phyloP scores from a whole-genome alignment of 352 stramenopile genomes.

The Phytophthora foliorum region DNA sequence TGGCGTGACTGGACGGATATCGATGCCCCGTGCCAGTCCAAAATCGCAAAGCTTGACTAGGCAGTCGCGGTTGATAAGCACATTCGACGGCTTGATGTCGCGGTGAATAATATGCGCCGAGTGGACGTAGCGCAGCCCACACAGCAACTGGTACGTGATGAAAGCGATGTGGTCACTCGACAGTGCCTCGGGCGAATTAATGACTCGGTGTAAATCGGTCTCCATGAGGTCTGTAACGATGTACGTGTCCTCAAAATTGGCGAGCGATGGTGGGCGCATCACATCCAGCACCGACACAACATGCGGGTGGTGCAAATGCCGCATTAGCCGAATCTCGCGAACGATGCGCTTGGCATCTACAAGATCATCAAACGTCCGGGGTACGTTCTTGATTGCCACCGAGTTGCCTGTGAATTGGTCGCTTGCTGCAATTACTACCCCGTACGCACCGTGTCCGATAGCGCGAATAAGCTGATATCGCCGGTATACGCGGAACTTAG shows the following conservation, averaged over 20 bases:
- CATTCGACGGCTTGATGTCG: constrained; percentile 98
- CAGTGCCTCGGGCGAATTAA: constrained; percentile 77
- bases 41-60: constrained; percentile 93
- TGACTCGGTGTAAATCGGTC: constrained; percentile 83
- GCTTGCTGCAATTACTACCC: constrained; percentile 82
- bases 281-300: constrained; percentile 80
- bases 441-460: constrained; percentile 84
- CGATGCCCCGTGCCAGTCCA: constrained; percentile 84
- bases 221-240: constrained; percentile 90
- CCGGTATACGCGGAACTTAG: constrained; percentile 87
- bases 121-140: constrained; percentile 85
- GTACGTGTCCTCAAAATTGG: constrained; percentile 86
- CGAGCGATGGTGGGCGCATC: constrained; percentile 78
- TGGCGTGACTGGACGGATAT: constrained; percentile 41
- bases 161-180: constrained; percentile 85
- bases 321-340: constrained; percentile 87
- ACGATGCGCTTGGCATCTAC: constrained; percentile 89
- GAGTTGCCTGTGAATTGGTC: constrained; percentile 87
- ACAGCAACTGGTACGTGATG: constrained; percentile 88
- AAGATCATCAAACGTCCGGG: constrained; percentile 86
- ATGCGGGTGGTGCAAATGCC: constrained; percentile 77
- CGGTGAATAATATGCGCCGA: constrained; percentile 88
- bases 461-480: constrained; percentile 86
- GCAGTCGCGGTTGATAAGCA: constrained; percentile 95
- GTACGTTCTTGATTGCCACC: constrained; percentile 89